Base-by-base conservation (phyloP, 2,329 filamentous ascomycete genomes). In the Bipolaris oryzae region DNA sequence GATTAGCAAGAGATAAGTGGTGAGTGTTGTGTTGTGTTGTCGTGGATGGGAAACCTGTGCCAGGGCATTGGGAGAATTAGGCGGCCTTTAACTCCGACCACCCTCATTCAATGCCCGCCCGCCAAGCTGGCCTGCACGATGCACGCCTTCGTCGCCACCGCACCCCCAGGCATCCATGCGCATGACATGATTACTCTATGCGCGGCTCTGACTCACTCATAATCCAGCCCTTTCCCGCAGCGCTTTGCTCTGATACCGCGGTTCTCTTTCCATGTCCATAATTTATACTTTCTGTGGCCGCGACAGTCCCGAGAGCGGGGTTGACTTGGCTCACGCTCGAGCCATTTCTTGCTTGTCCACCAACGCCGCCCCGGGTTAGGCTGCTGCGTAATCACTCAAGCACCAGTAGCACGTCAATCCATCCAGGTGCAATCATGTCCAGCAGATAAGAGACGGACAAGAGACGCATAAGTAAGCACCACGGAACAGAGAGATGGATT, bases 51-150 rank as follows among this genome's bases (percentile, higher is more conserved):
- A 43, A 42, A 21, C 41, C 20, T 50, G 39, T 53, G n/a, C 39
- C 45, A 34, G 53, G 53, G 44, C 54, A 37, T 33, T 54, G 45
- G 52, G 53, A 64, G 57, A 54, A 53, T 60, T 55, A 58, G 52
- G 56, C 57, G 46, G 55, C 46, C 51, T 58, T 68, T 61, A 65
- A 67, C 57, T 67, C 63, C 63, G 60, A 59, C 51, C 35, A 58
- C 33, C 23, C 42, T 54, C 48, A 53, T 23, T 42, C 39, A 33
- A 57, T 50, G 25, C 39, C 42, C 33, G 58, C 58, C 58, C 33
- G 58, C 58, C 58, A 61, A 61, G 58, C 21, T 20, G 38, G 34
- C 44, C 45, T 53, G 33, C 33, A 45, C 34, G 28, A 23, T 49
- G 57, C 42, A 37, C 47, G 41, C 28, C 7, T 11, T 50, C n/a